Evolutionary conservation across 1,139 yeast genomes (phyloP).

Genomic region (Scheffersomyces stambukii): DNA sequence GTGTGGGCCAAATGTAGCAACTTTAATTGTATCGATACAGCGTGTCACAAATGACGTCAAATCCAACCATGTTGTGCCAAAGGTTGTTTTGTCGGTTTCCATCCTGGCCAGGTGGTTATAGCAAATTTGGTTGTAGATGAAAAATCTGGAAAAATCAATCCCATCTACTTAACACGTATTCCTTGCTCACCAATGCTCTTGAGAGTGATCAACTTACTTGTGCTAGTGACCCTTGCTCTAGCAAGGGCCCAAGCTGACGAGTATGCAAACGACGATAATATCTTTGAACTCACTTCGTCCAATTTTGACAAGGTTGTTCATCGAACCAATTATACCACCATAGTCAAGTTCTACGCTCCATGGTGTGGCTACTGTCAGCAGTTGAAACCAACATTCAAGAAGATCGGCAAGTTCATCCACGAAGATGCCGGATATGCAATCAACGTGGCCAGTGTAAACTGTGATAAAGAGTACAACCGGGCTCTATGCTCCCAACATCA

Average conservation of each 20-base stretch:
- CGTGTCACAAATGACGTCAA: too few species aligned
- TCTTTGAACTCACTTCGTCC: slow-evolving; percentile 52
- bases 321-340: slow-evolving; percentile 68
- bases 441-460: slow-evolving; percentile 81
- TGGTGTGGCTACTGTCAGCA: slow-evolving; percentile 88
- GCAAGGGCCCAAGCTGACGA: slow-evolving; percentile 14
- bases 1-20: too few species aligned
- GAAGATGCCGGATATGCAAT: slow-evolving; percentile 49
- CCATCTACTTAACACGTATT: too few species aligned
- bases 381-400: slow-evolving; percentile 52
- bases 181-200: too few species aligned
- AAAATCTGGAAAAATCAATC: too few species aligned
- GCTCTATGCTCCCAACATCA: slow-evolving; percentile 64
- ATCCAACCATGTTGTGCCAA: too few species aligned
- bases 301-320: slow-evolving; percentile 65
- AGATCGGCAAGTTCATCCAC: slow-evolving; percentile 57
- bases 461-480: slow-evolving; percentile 69
- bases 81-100: too few species aligned
- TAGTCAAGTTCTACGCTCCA: slow-evolving; percentile 94
- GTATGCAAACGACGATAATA: slow-evolving; percentile 43
- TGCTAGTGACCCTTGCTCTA: slow-evolving; percentile 4
- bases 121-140: too few species aligned
- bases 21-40: too few species aligned
- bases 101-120: too few species aligned
- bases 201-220: background rate